Evolutionary conservation across 495 filamentous ascomycete species (phyloP).

Genomic region (Penicillium coprophilum): DNA sequence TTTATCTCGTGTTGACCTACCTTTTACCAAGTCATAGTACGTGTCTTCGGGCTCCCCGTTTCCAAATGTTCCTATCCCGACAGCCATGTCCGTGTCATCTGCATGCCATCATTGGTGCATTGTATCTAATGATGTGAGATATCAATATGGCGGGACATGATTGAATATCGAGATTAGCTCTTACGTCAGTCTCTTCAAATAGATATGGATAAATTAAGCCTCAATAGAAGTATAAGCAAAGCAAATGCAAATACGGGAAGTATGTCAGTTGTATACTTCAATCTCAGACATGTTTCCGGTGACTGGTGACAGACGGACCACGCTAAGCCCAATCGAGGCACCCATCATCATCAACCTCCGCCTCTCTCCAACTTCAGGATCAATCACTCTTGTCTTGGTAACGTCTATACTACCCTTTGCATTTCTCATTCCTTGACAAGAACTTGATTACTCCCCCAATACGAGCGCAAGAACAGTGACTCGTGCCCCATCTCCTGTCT

Average conservation of each 20-base stretch:
- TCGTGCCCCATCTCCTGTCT: conserved; percentile 7
- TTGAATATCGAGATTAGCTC: background rate
- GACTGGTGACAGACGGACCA: conserved; percentile 35
- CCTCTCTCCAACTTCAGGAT: conserved; percentile 19
- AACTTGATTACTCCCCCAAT: background rate
- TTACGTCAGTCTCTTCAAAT: background rate
- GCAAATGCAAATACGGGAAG: background rate
- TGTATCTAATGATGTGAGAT: background rate
- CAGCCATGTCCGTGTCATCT: background rate
- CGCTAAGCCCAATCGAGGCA: conserved; percentile 32
- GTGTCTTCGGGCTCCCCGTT: background rate
- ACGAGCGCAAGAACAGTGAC: conserved; percentile 1
- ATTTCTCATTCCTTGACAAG: conserved; percentile 15
- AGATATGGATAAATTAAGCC: background rate
- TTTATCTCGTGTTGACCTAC: conserved; percentile 5
- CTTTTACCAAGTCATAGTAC: conserved; percentile 7
- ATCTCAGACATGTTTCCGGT: conserved; percentile 26
- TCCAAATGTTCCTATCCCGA: background rate
- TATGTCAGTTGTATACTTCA: conserved; percentile 6
- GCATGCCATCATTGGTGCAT: conserved; percentile 8
- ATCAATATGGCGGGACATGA: background rate
- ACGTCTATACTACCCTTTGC: conserved; percentile 22
- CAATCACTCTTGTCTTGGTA: conserved; percentile 12
- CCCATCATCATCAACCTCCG: conserved; percentile 35
- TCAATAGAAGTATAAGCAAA: background rate